Conservation (phyloP, 1,139 yeast species). For the Kurtzmaniella quercitrusa region DNA sequence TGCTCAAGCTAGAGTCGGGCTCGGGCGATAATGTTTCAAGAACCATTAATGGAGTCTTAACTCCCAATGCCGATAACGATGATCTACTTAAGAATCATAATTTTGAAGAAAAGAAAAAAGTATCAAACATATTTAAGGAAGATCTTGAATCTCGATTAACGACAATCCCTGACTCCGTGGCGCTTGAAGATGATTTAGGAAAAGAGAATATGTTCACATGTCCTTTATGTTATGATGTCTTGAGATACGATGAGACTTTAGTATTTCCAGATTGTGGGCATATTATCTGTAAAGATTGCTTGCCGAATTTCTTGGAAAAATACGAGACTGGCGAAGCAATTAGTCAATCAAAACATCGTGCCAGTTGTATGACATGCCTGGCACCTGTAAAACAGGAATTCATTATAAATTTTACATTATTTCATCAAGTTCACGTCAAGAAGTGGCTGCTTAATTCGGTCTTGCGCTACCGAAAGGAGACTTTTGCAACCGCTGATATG, state of each 20-base stretch:
- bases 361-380: slow-evolving; percentile 54
- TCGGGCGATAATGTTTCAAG: too few species aligned
- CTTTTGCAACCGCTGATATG: slow-evolving; percentile 56
- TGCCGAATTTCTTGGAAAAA: slow-evolving; percentile 48
- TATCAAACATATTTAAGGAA: too few species aligned
- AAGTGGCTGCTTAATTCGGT: slow-evolving; percentile 1
- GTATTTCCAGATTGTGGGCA: slow-evolving; percentile 67
- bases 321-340: slow-evolving; percentile 30
- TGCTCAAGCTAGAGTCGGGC: not conserved
- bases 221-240: slow-evolving; percentile 63
- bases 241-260: slow-evolving; percentile 43
- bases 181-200: not conserved
- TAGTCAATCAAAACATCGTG: slow-evolving; percentile 30
- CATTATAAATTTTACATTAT: slow-evolving; percentile 48
- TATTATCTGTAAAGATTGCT: slow-evolving; percentile 60
- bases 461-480: slow-evolving; percentile 58
- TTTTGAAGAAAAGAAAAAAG: too few species aligned
- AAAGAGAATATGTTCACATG: slow-evolving; percentile 40
- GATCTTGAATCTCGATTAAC: too few species aligned
- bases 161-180: not conserved
- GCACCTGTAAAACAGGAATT: slow-evolving; percentile 34
- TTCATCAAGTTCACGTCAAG: slow-evolving; percentile 40
- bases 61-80: too few species aligned
- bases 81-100: too few species aligned
- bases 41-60: too few species aligned